phyloP scores from a whole-genome alignment of 225 moss, liverwort and hornwort species.

The Straminergon stramineum region DNA sequence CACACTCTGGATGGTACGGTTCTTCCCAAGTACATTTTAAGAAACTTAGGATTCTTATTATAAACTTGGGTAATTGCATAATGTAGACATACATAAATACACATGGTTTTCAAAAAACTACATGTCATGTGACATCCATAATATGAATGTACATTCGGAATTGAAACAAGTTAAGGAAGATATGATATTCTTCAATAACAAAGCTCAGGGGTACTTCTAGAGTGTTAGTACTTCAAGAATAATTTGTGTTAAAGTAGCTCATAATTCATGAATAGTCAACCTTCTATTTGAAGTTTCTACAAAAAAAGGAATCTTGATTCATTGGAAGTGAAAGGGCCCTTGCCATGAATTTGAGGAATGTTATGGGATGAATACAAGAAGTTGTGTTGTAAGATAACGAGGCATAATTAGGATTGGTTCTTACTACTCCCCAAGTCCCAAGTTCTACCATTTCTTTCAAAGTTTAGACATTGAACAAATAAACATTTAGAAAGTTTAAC shows the following conservation, averaged over 20 bases:
- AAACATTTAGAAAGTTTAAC: no score
- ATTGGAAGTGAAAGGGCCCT: neutral
- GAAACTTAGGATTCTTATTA: neutral
- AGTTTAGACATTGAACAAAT: neutral
- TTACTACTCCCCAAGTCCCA: no score
- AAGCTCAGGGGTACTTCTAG: fast-evolving
- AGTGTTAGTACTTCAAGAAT: neutral
- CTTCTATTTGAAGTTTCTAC: neutral
- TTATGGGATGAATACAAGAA: neutral
- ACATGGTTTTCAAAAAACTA: neutral
- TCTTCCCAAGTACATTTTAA: fast-evolving
- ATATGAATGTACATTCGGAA: neutral
- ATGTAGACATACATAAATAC: neutral
- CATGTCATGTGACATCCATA: fast-evolving
- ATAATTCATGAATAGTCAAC: neutral
- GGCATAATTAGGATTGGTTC: neutral
- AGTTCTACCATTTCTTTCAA: neutral
- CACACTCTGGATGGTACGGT: neutral
- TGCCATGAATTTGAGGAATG: neutral
- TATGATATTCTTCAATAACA: neutral
- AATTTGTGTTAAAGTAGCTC: neutral
- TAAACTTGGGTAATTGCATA: neutral
- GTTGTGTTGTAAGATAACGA: neutral
- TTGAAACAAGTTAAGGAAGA: neutral
- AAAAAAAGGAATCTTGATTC: neutral